phyloP scores from a whole-genome alignment of 2,329 filamentous ascomycete species.

The Arthrobotrys musiformis region DNA sequence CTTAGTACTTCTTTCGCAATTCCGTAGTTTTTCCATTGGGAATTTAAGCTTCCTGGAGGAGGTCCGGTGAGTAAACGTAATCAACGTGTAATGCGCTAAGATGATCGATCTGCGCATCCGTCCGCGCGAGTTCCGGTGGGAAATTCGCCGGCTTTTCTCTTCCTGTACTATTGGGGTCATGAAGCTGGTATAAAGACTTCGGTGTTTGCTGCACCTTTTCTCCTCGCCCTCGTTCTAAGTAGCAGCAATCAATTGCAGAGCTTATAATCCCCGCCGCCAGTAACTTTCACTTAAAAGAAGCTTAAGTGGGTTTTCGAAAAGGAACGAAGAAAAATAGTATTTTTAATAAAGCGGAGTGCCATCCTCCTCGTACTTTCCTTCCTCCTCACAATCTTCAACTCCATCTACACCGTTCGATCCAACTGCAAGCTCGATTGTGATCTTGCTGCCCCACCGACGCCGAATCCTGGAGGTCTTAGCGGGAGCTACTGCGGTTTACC shows the following conservation, averaged over 20 bases:
- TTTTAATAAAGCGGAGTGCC: neutral
- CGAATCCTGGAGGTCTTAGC: neutral
- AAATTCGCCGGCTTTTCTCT: neutral
- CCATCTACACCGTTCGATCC: constrained; percentile 5
- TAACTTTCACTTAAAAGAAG: too few species aligned
- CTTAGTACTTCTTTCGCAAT: neutral
- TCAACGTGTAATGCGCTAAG: constrained; percentile 10
- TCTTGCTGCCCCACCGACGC: constrained; percentile 3
- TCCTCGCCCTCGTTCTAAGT: too few species aligned
- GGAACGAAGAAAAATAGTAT: neutral
- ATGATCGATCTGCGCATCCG: constrained; percentile 26
- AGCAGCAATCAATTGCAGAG: neutral
- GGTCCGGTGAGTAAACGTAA: neutral
- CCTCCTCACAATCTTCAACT: neutral
- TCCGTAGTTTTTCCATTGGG: neutral
- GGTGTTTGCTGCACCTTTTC: too few species aligned
- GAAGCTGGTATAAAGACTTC: neutral
- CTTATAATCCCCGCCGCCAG: too few species aligned
- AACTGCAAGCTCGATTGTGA: constrained; percentile 14
- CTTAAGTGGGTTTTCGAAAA: too few species aligned
- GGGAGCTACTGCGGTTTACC: constrained; percentile 18
- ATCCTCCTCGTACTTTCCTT: constrained; percentile 13
- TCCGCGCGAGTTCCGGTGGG: constrained; percentile 16
- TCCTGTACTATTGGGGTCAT: too few species aligned
- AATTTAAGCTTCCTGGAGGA: neutral